Percentiles rank a stretch among this genome's conserved stretches.
phyloP scores from a whole-genome alignment of 2,329 filamentous ascomycete species.

The Ceratocystis eucalypticola region DNA sequence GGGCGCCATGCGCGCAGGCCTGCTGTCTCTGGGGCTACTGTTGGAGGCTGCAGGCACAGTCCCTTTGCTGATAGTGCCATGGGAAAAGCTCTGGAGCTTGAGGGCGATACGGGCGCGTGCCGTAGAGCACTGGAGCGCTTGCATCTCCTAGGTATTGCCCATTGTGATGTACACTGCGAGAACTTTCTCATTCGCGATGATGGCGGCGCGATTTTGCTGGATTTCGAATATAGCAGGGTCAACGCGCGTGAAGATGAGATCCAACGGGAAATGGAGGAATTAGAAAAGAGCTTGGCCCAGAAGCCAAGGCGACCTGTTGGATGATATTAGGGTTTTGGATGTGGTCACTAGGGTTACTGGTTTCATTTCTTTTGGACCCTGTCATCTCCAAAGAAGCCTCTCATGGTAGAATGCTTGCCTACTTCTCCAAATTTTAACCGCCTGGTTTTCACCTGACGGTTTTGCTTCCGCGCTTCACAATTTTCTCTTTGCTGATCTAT shows the following conservation, averaged over 20 bases:
- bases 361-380: neutral
- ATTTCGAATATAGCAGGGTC: conserved; percentile 12
- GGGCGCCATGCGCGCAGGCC: conserved; percentile 6
- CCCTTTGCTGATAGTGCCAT: neutral
- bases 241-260: neutral
- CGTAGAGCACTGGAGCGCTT: neutral
- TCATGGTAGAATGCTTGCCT: neutral
- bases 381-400: neutral
- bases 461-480: neutral
- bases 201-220: conserved; percentile 5
- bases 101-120: neutral
- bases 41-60: too few relatives aligned
- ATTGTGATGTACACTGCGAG: conserved; percentile 10
- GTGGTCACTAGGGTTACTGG: neutral
- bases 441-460: neutral
- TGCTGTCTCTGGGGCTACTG: neutral
- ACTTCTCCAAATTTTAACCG: neutral
- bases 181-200: conserved; percentile 8
- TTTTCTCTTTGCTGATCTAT: neutral
- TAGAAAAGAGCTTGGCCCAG: neutral
- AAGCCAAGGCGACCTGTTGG: neutral
- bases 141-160: conserved; percentile 7
- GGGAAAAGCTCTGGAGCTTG: neutral
- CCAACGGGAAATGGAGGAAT: conserved; percentile 7
- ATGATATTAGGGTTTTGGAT: neutral